These are phyloP conservation scores for Coemansia sp. DNA, from an alignment of 192 early-diverging fungal genomes.

Conservation along the genomic window DNA sequence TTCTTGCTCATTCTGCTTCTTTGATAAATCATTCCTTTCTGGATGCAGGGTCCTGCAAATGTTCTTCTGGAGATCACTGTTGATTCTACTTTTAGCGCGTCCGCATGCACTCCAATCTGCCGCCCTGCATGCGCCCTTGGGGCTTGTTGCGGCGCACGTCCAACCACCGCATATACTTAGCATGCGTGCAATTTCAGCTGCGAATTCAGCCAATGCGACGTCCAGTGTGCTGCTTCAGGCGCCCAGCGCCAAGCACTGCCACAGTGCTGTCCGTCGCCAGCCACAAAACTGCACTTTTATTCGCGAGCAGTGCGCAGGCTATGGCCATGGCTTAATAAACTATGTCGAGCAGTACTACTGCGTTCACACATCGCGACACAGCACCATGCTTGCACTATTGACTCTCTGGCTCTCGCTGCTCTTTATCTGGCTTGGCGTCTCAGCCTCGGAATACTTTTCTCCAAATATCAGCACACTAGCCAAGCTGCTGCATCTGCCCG, in stretches of 20 bases:
- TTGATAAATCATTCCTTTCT: not conserved
- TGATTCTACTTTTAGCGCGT: conserved; percentile 12
- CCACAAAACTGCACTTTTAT: conserved; percentile 62
- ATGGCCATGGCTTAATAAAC: conserved; percentile 58
- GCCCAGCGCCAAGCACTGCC: conserved; percentile 17
- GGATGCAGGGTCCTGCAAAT: conserved; percentile 6
- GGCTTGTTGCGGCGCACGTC: not conserved
- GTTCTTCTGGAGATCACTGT: not conserved
- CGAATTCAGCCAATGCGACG: not conserved
- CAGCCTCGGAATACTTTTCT: conserved; percentile 83
- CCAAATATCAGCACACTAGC: conserved; percentile 86
- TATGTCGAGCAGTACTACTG: conserved; percentile 58
- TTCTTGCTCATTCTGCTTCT: not conserved
- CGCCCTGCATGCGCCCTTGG: not conserved
- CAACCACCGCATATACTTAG: not conserved
- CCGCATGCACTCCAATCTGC: conserved; percentile 2
- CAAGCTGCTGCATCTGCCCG: conserved; percentile 70
- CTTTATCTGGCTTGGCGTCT: conserved; percentile 74
- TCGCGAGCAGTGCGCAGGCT: conserved; percentile 61
- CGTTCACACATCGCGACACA: conserved; percentile 13
- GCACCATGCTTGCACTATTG: conserved; percentile 41
- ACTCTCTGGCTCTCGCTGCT: conserved; percentile 71
- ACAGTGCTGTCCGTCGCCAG: conserved; percentile 52
- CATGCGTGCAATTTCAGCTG: not conserved
- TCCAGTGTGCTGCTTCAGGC: not conserved